Evolutionary conservation across 2,329 filamentous ascomycete species (phyloP), one percentile per base, ranked within the genome.

Genomic region (Colletotrichum scovillei): DNA sequence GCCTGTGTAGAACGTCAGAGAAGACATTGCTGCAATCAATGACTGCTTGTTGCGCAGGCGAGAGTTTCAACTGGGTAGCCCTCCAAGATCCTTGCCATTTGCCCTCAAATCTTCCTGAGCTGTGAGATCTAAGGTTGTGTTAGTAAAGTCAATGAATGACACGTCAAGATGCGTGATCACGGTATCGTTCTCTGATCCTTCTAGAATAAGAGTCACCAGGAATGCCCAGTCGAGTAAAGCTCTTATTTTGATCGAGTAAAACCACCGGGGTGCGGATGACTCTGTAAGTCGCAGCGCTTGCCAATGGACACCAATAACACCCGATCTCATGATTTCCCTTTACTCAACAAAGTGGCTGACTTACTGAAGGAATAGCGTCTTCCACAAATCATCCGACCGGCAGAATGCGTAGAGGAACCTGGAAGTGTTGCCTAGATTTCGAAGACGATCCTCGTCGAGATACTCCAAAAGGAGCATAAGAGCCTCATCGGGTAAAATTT

Each of bases 1-100:
- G 96, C 11, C 95, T 91, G 82, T 98, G 94, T 28, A 98, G 88
- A 8, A 94, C 92, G 82, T 99, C 96, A 16, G 96, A 98, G 82
- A 94, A 98, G 64, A 98, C 91, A 78, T 92, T 90, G 64, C 88
- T 88, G 83, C 95, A 98, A 77, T 93, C 88, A 46, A 97, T 85
- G 14, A 83, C 86, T 49, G 90, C 87, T 60, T 89, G 86, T 70
- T 87, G 84, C 16, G 83, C 81, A 24, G 79, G 74, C 1, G 86
- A 81, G 16, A 94, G 85, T 46, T 88, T 87, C 52, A 97, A 87
- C 77, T 92, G 90, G 0, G 95, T 97, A 35, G 92, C 91, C 76
- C 94, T 92, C 96, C 96, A 98, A 66, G 93, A 93, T 57, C 94
- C 94, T 78, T 87, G 90, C 96, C 95, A 98, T 71, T 84, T 83